Evolutionary conservation across 345 rosid genomes (phyloP).

Genomic region (Salix koriyanagi): DNA sequence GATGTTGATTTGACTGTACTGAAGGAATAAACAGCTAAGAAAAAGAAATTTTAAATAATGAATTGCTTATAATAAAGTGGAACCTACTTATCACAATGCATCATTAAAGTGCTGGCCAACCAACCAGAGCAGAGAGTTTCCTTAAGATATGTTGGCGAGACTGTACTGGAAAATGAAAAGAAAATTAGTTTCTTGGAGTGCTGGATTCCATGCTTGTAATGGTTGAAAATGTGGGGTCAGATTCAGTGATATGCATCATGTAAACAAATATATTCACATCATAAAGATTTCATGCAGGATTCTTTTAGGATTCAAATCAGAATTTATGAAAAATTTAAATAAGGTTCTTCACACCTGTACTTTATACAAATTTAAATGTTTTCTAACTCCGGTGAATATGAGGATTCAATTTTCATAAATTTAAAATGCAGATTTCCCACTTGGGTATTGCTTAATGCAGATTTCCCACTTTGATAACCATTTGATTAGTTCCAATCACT

Average conservation of each 20-base stretch:
- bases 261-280: background rate
- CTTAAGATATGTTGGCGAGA: conserved; percentile 56
- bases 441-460: background rate
- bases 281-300: background rate
- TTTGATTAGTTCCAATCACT: background rate
- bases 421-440: background rate
- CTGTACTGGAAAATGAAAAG: conserved; percentile 40
- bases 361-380: background rate
- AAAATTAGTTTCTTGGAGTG: background rate
- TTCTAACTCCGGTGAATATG: background rate
- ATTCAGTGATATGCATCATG: too few species aligned
- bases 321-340: background rate
- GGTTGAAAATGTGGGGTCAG: too few species aligned
- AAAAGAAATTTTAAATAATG: background rate
- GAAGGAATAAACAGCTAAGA: background rate
- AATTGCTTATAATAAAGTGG: background rate
- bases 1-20: background rate
- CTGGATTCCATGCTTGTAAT: background rate
- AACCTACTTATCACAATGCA: conserved; percentile 45
- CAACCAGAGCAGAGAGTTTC: conserved; percentile 60
- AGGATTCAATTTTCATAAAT: background rate
- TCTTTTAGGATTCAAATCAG: background rate
- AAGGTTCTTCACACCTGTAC: background rate
- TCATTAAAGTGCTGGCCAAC: conserved; percentile 49
- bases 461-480: background rate